phyloP scores from a whole-genome alignment of 352 stramenopile genomes.

The Globisporangium spinosum region DNA sequence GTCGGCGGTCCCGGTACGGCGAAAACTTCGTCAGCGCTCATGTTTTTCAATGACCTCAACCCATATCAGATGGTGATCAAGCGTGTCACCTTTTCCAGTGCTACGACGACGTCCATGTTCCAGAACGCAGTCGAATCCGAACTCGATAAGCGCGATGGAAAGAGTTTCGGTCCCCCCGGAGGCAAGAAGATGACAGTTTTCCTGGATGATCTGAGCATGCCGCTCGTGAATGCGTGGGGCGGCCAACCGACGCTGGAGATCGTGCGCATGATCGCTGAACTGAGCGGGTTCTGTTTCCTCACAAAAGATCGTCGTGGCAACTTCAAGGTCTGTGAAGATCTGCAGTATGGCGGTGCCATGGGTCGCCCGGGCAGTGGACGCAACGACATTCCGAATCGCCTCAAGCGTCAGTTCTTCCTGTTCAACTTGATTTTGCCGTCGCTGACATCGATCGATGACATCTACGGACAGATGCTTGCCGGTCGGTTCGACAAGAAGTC shows the following conservation, averaged over 20 bases:
- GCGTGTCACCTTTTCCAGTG: conserved; percentile 97
- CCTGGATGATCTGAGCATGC: conserved; percentile 97
- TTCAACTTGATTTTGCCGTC: conserved; percentile 98
- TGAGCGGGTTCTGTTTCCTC: conserved; percentile 97
- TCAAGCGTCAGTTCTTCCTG: conserved; percentile 99
- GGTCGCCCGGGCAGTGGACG: conserved; percentile 94
- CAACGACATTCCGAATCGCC: conserved; percentile 98
- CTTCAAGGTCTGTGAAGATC: conserved; percentile 97
- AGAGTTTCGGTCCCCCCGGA: conserved; percentile 96
- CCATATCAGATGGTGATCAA: conserved; percentile 95
- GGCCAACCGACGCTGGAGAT: conserved; percentile 98
- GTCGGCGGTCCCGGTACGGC: conserved; percentile 96
- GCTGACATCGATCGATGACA: conserved; percentile 98
- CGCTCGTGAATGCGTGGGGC: conserved; percentile 97
- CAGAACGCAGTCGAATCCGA: conserved; percentile 97
- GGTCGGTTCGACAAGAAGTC: conserved; percentile 91
- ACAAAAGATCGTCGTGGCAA: conserved; percentile 98
- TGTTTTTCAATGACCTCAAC: conserved; percentile 97
- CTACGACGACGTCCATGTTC: conserved; percentile 97
- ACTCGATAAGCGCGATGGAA: conserved; percentile 96
- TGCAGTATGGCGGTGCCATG: conserved; percentile 98
- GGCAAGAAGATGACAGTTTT: conserved; percentile 99
- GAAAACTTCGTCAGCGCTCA: conserved; percentile 97
- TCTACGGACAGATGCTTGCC: conserved; percentile 98
- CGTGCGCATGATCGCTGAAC: conserved; percentile 96